Conservation (phyloP, 2,329 filamentous ascomycete species). For the Boeremia exigua region DNA sequence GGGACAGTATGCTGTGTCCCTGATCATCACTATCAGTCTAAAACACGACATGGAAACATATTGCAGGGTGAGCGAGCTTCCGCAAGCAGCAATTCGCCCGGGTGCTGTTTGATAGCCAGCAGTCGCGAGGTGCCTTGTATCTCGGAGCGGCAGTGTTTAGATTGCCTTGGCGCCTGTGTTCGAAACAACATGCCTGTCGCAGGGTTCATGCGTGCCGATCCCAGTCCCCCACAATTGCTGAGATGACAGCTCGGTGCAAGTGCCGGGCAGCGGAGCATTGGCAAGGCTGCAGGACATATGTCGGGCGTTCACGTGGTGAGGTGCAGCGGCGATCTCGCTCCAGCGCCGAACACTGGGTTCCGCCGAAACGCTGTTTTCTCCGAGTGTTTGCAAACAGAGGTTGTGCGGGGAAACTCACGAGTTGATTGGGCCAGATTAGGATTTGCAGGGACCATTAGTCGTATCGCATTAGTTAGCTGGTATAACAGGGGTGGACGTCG, state of each 20-base stretch:
- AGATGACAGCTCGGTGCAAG: not conserved
- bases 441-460: not conserved
- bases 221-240: not conserved
- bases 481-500: not conserved
- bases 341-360: not conserved
- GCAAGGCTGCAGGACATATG: not conserved
- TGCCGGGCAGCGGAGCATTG: not conserved
- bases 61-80: slow-evolving; percentile 7
- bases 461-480: not conserved
- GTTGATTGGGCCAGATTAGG: not conserved
- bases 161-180: slow-evolving; percentile 11
- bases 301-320: not conserved
- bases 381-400: not conserved
- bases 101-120: not conserved
- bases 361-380: not conserved
- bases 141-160: not conserved
- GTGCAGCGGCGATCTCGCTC: slow-evolving; percentile 1
- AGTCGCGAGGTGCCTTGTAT: not conserved
- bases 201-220: slow-evolving; percentile 1
- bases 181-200: slow-evolving; percentile 11
- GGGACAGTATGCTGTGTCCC: no score
- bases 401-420: not conserved
- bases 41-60: not conserved
- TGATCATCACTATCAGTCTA: no score
- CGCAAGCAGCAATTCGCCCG: not conserved